phyloP scores from a whole-genome alignment of 371 early-diverging fungal genomes.

The Apophysomyces trapeziformis region DNA sequence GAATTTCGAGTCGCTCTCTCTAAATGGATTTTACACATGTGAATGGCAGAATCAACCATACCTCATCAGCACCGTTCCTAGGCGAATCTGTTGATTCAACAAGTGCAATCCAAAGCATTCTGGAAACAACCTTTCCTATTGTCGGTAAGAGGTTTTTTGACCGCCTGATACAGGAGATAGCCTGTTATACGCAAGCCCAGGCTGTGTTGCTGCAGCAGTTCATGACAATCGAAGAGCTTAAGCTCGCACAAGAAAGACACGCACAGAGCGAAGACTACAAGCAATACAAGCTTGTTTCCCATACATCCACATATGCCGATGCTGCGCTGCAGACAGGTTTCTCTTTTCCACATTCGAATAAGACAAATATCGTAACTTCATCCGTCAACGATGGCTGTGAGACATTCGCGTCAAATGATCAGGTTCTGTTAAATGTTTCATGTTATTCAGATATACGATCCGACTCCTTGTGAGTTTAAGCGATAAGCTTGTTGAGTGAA shows the following conservation, averaged over 20 bases:
- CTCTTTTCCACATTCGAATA: slow-evolving; percentile 10
- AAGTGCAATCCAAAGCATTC: slow-evolving; percentile 18
- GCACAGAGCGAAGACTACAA: not conserved
- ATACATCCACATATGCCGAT: not conserved
- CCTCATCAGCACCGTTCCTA: not conserved
- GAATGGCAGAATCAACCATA: slow-evolving; percentile 1
- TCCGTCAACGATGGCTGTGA: not conserved
- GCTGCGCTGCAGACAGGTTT: not conserved
- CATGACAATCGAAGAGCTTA: slow-evolving; percentile 17
- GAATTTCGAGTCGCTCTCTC: slow-evolving; percentile 6
- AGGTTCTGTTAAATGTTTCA: slow-evolving; percentile 11
- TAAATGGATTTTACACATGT: slow-evolving; percentile 7
- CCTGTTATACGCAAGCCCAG: slow-evolving; percentile 16
- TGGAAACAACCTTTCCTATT: slow-evolving; percentile 17
- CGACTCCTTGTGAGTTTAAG: slow-evolving; percentile 13
- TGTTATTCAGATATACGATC: slow-evolving; percentile 7
- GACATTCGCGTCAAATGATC: slow-evolving; percentile 8
- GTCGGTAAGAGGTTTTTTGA: slow-evolving; percentile 19
- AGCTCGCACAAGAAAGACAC: not conserved
- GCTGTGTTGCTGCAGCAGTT: slow-evolving; percentile 20
- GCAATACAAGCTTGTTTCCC: not conserved
- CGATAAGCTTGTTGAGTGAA: not conserved
- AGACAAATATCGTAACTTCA: not conserved
- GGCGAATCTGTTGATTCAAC: not conserved
- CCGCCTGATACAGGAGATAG: slow-evolving; percentile 17